Base-by-base conservation (phyloP, 345 rosid species). In the Arabis alpina region DNA sequence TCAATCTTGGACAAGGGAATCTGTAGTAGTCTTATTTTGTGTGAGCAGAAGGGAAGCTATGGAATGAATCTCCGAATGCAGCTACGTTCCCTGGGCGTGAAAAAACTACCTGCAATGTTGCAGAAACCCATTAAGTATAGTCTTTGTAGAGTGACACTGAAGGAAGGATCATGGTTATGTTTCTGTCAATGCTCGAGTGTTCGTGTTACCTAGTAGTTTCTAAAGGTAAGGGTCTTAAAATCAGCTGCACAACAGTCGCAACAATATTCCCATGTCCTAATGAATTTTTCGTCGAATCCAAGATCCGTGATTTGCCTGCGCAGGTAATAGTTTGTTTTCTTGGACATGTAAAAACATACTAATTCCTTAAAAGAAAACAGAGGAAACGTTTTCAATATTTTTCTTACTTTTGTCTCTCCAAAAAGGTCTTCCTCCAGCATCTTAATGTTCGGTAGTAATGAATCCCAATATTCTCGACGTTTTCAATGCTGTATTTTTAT, bases 191-290 rank as follows among this genome's bases (percentile, higher is more conserved):
- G 23, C 23, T 19, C 1, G 23, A 19, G 32, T 28, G 44, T 41
- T 16, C 16, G 45, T 57, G 34, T 40, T 41, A 64, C 68, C 45
- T 64, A 56, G 45, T 64, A 63, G 54, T 63, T 40, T 49, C 41
- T 44, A 36, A 49, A 56, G 15, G 68, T 64, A 34, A 64, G 68
- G 0, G 92, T 69, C 85, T 83, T 87, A 79, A 85, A 89, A 61
- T 90, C 90, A 12, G 96, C 96, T 5, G 93, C 92, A 12, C 82
- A 85, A 30, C 89, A 87, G 54, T 89, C 92, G 49, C 87, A 92
- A 76, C 89, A 92, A 52, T 89, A 92, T 74, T 87, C 96, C 96
- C 96, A 92, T 8, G 93, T 89, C 52, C 92, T 68, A 2, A 89
- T 68, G 85, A 92, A 92, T 71, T 86, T 77, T n/a, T 92, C 87